Percentiles rank a stretch among this genome's conserved stretches.
These are phyloP conservation scores for Gentiana straminea DNA, from an alignment of 257 asterid genomes.

Conservation along the genomic window DNA sequence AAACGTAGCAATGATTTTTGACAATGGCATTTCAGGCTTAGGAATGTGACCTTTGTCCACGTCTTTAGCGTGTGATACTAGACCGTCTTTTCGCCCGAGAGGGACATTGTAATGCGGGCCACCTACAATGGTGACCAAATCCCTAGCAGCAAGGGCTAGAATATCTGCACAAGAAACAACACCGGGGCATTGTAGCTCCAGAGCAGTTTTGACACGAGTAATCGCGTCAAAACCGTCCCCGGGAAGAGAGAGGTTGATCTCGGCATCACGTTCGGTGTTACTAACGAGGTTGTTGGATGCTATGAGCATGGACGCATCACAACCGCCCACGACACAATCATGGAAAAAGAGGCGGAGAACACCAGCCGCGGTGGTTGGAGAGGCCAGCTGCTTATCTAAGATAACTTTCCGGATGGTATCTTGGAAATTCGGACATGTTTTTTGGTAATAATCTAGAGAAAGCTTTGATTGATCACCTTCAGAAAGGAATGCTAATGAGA, in stretches of 20 bases:
- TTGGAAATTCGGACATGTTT: slow-evolving; percentile 55
- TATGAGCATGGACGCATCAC: slow-evolving; percentile 78
- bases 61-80: slow-evolving; percentile 26
- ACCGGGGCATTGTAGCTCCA: slow-evolving; percentile 76
- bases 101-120: slow-evolving; percentile 55
- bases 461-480: slow-evolving; percentile 25
- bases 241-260: slow-evolving; percentile 60
- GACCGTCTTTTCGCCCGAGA: slow-evolving; percentile 62
- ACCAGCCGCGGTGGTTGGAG: slow-evolving; percentile 82
- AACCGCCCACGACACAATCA: slow-evolving; percentile 80
- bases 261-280: slow-evolving; percentile 56
- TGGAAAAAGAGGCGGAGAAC: slow-evolving; percentile 87
- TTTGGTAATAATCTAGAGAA: slow-evolving; percentile 39
- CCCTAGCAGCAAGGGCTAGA: slow-evolving; percentile 62
- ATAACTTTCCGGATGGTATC: slow-evolving; percentile 37
- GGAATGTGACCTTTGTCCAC: slow-evolving; percentile 71
- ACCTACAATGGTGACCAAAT: slow-evolving; percentile 62
- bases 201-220: slow-evolving; percentile 49
- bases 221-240: slow-evolving; percentile 78
- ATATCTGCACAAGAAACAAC: slow-evolving; percentile 76
- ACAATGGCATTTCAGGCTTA: slow-evolving; percentile 42
- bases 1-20: slow-evolving; percentile 39
- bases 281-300: slow-evolving; percentile 31
- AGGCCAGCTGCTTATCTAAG: slow-evolving; percentile 50
- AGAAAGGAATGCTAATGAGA: slow-evolving; percentile 13